These are phyloP conservation scores for Antitrichia curtipendula DNA, from an alignment of 225 moss, liverwort and hornwort species.

Conservation along the genomic window DNA sequence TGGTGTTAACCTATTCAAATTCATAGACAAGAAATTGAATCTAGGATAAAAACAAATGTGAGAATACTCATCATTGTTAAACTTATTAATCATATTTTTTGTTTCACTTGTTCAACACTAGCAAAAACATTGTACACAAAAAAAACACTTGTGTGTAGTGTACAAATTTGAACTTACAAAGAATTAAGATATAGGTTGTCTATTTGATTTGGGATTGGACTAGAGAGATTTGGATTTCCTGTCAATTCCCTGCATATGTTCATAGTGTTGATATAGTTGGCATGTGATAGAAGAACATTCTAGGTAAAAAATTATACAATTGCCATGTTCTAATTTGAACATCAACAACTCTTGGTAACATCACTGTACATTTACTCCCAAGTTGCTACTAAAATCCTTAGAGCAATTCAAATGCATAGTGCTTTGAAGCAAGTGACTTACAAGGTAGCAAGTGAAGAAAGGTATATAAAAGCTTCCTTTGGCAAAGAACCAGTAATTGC, in stretches of 20 bases:
- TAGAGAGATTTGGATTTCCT: background rate
- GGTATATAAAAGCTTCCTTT: rapidly evolving
- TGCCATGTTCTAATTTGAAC: background rate
- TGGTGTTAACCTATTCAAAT: rapidly evolving
- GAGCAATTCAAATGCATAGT: rapidly evolving
- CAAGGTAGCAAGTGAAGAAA: background rate
- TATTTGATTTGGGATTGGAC: rapidly evolving
- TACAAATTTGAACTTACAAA: background rate
- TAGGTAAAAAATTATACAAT: background rate
- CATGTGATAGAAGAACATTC: rapidly evolving
- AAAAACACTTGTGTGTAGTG: background rate
- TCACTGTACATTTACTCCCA: rapidly evolving
- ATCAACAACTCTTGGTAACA: background rate
- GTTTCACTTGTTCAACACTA: rapidly evolving
- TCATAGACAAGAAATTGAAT: background rate
- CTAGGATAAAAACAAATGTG: background rate
- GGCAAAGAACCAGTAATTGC: background rate
- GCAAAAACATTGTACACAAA: background rate
- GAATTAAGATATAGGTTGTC: rapidly evolving
- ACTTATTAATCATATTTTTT: background rate
- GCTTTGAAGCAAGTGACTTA: background rate
- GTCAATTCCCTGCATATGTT: background rate
- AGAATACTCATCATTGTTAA: background rate
- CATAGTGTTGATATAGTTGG: background rate
- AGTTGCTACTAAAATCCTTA: too few species aligned